Evolutionary conservation across 148 eudicot genomes (phyloP).

Genomic region (Vaccinium myrtillus): DNA sequence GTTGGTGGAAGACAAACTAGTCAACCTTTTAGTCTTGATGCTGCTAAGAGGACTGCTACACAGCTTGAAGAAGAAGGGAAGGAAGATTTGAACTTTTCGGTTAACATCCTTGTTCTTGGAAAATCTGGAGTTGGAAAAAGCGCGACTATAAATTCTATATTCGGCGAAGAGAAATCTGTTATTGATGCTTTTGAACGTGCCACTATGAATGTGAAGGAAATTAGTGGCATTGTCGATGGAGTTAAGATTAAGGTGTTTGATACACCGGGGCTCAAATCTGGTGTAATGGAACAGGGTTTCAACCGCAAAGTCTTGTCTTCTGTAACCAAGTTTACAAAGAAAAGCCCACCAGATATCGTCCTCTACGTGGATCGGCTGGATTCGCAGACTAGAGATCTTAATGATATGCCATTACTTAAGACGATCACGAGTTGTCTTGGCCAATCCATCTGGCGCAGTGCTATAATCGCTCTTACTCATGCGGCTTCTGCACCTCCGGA

Average conservation of each 20-base stretch:
- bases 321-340: conserved; percentile 70
- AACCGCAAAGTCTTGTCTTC: conserved; percentile 71
- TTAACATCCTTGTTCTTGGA: conserved; percentile 81
- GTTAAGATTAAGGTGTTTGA: conserved; percentile 79
- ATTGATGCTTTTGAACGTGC: conserved; percentile 76
- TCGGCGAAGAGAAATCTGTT: conserved; percentile 75
- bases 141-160: conserved; percentile 87
- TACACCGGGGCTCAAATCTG: conserved; percentile 82
- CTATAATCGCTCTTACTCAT: conserved; percentile 86
- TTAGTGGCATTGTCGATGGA: conserved; percentile 65
- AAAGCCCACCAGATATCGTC: conserved; percentile 68
- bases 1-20: conserved; percentile 67
- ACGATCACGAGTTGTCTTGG: conserved; percentile 76
- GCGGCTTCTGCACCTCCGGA: conserved; percentile 96
- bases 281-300: conserved; percentile 75
- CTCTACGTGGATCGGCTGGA: conserved; percentile 91
- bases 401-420: conserved; percentile 73
- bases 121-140: conserved; percentile 97
- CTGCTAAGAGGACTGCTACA: conserved; percentile 61
- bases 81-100: conserved; percentile 63
- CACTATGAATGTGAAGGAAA: conserved; percentile 56
- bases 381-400: conserved; percentile 82
- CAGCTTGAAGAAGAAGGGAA: conserved; percentile 75
- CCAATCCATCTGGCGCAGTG: conserved; percentile 72
- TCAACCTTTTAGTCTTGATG: conserved; percentile 68